Conservation (phyloP, 2,329 filamentous ascomycete genomes). For the Neofusicoccum umdonicola region DNA sequence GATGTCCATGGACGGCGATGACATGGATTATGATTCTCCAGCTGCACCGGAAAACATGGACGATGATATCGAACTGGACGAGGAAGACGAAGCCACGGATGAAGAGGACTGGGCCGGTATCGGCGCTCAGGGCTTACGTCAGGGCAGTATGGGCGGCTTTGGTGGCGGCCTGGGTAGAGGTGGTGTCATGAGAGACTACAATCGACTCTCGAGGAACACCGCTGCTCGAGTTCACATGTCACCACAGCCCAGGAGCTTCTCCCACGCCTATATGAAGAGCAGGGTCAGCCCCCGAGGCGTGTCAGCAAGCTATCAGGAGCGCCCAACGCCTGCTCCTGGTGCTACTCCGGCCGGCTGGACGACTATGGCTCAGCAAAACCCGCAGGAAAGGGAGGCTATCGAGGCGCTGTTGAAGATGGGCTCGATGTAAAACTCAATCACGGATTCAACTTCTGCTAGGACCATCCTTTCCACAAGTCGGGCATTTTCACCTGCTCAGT, state of each 20-base stretch:
- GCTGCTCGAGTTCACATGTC: not conserved
- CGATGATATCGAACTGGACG: conserved; percentile 63
- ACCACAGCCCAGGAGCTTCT: not conserved
- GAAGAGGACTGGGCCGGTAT: conserved; percentile 95
- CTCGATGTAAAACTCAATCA: conserved; percentile 52
- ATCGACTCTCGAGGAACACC: not conserved
- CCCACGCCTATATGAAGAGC: not conserved
- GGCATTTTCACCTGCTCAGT: not conserved
- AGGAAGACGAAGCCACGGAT: conserved; percentile 71
- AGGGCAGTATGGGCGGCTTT: conserved; percentile 45
- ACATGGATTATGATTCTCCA: conserved; percentile 32
- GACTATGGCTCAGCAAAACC: conserved; percentile 42
- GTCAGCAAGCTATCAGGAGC: conserved; percentile 7
- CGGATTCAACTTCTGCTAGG: not conserved
- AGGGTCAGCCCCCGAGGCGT: not conserved
- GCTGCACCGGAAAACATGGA: conserved; percentile 65
- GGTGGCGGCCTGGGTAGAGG: conserved; percentile 20
- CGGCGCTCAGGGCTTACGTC: conserved; percentile 79
- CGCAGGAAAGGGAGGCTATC: conserved; percentile 77
- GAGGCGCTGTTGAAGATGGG: conserved; percentile 78
- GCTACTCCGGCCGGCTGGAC: not conserved
- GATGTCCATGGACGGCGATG: conserved; percentile 86
- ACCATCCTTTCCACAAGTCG: not conserved
- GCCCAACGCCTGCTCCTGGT: not conserved
- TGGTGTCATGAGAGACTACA: conserved; percentile 15